These are phyloP conservation scores for Ophiosphaerella narmari DNA, from an alignment of 2,329 filamentous ascomycete species.

Conservation along the genomic window DNA sequence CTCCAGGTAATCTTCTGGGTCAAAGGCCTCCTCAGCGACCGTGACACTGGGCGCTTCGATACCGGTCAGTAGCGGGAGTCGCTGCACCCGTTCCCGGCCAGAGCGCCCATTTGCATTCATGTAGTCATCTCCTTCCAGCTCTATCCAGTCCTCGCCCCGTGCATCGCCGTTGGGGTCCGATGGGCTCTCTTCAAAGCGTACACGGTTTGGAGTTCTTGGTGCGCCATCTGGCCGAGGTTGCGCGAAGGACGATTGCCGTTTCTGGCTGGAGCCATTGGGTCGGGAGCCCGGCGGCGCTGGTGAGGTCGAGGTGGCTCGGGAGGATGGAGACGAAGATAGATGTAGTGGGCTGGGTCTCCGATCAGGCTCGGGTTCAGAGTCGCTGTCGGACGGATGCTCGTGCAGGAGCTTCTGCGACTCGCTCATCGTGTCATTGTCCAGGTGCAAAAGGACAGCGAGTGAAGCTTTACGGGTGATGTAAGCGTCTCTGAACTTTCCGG, in stretches of 20 bases:
- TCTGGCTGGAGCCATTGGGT: conserved; percentile 29
- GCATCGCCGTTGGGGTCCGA: conserved; percentile 41
- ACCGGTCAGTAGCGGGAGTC: conserved; percentile 74
- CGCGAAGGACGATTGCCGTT: conserved; percentile 52
- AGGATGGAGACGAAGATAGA: conserved; percentile 34
- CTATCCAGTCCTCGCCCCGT: conserved; percentile 49
- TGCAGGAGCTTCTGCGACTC: conserved; percentile 46
- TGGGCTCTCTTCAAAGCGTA: conserved; percentile 67
- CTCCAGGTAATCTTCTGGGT: conserved; percentile 64
- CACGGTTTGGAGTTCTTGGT: conserved; percentile 70
- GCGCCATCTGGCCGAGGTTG: conserved; percentile 55
- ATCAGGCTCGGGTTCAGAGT: conserved; percentile 30
- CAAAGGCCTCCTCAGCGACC: conserved; percentile 63
- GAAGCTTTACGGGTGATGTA: conserved; percentile 2
- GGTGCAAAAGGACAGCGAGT: conserved; percentile 1
- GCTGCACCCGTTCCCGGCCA: conserved; percentile 53
- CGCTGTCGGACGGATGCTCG: conserved; percentile 38
- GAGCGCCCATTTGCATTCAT: conserved; percentile 48
- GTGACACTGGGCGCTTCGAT: conserved; percentile 82
- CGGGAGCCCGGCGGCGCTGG: conserved; percentile 31
- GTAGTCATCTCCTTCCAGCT: conserved; percentile 66
- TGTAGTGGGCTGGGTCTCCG: conserved; percentile 21
- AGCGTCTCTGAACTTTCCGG: conserved; percentile 2
- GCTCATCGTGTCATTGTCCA: conserved; percentile 46
- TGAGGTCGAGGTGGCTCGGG: conserved; percentile 35